Conservation (phyloP, 129 eudicot genomes). For the Chrysanthemum seticuspe region DNA sequence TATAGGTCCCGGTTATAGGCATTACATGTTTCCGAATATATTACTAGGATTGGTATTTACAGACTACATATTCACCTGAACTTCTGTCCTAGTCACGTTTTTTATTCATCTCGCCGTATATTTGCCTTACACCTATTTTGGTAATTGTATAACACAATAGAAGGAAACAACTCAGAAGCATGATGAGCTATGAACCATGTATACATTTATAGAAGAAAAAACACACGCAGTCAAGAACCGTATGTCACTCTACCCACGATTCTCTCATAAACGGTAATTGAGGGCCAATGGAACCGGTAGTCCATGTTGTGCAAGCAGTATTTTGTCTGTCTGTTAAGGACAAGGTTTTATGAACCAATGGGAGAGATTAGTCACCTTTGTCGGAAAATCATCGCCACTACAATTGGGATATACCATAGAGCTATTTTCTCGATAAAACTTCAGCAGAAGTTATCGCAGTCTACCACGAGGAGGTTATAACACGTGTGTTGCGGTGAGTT, state of each 20-base stretch:
- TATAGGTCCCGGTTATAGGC: too few relatives aligned
- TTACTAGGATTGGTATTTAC: too few relatives aligned
- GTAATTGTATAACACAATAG: constrained; percentile 23
- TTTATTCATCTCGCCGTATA: too few relatives aligned
- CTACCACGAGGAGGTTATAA: too few relatives aligned
- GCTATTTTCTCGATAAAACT: too few relatives aligned
- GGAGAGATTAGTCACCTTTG: neutral
- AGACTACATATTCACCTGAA: too few relatives aligned
- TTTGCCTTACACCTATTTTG: neutral
- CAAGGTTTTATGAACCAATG: neutral
- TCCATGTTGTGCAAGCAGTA: neutral
- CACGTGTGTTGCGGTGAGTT: too few relatives aligned
- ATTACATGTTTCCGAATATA: too few relatives aligned
- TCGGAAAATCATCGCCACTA: neutral
- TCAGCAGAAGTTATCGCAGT: too few relatives aligned
- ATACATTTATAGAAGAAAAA: neutral
- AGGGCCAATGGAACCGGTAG: constrained; percentile 3
- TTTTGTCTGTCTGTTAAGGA: too few relatives aligned
- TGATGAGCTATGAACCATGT: constrained; percentile 29
- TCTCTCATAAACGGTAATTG: constrained; percentile 9
- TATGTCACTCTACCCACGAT: neutral
- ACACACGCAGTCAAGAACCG: neutral
- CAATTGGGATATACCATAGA: too few relatives aligned
- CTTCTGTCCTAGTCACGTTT: too few relatives aligned
- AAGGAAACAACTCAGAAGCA: constrained; percentile 33